Evolutionary conservation across 306 rosid genomes (phyloP).

Genomic region (Trifolium fragiferum): DNA sequence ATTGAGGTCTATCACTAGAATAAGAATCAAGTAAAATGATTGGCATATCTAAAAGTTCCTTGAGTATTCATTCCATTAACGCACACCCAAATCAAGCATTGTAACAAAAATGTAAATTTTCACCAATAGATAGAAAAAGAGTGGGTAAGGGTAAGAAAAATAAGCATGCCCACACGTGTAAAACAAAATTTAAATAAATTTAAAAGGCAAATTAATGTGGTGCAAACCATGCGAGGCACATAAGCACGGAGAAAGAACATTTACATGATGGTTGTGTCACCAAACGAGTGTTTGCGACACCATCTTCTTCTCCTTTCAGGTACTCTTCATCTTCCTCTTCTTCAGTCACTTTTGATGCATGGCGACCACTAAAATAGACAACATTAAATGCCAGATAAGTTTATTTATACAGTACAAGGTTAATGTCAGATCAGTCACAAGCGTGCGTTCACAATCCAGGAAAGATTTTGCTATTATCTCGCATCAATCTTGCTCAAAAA

Average conservation of each 20-base stretch:
- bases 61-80: conserved; percentile 1
- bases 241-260: conserved; percentile 28
- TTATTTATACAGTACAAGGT: conserved; percentile 20
- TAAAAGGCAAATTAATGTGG: neutral
- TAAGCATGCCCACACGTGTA: neutral
- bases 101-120: neutral
- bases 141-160: neutral
- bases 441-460: too few relatives aligned
- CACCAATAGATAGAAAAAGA: neutral
- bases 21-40: conserved; percentile 11
- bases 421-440: conserved; percentile 15
- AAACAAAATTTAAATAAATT: neutral
- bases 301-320: conserved; percentile 96
- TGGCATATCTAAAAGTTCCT: conserved; percentile 14
- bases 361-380: conserved; percentile 79
- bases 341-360: conserved; percentile 94
- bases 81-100: conserved; percentile 28
- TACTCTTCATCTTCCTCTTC: conserved; percentile 98
- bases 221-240: conserved; percentile 7
- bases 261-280: conserved; percentile 91
- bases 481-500: too few relatives aligned
- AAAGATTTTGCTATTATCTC: too few relatives aligned
- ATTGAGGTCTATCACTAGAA: conserved; percentile 15
- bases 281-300: conserved; percentile 76
- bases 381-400: conserved; percentile 35